These are phyloP conservation scores for Aspergillus sparsus DNA, from an alignment of 495 filamentous ascomycete species.

Conservation along the genomic window DNA sequence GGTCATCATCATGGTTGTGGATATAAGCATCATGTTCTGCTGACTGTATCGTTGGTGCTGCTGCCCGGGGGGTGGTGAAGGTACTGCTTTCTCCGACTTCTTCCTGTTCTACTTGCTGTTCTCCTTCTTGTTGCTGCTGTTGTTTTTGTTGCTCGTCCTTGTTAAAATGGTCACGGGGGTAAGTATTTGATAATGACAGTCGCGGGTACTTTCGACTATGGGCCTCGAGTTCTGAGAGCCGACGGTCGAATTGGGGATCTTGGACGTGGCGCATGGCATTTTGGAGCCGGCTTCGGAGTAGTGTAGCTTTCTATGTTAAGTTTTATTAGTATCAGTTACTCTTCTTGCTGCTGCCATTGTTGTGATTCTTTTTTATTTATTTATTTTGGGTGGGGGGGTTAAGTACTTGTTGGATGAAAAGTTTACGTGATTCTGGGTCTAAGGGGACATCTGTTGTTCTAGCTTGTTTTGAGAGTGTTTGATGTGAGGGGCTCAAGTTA, in stretches of 20 bases:
- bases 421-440: conserved; percentile 42
- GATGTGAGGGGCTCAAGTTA: not conserved
- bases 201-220: conserved; percentile 46
- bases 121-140: conserved; percentile 19
- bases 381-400: not conserved
- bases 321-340: not conserved
- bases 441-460: conserved; percentile 30
- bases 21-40: no score
- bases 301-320: conserved; percentile 41
- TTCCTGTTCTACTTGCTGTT: not conserved
- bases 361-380: not conserved
- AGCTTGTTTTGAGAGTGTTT: conserved; percentile 23
- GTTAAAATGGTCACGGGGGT: conserved; percentile 22
- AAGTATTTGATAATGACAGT: conserved; percentile 29
- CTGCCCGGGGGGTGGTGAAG: conserved; percentile 22
- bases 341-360: not conserved
- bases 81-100: not conserved
- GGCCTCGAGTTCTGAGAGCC: conserved; percentile 47
- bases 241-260: conserved; percentile 46
- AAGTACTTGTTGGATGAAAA: conserved; percentile 48
- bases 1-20: conserved; percentile 19
- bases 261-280: conserved; percentile 46
- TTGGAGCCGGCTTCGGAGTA: conserved; percentile 47
- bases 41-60: conserved; percentile 14
- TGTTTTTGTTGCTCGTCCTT: conserved; percentile 22